Evolutionary conservation across 2,329 filamentous ascomycete species (phyloP).

Genomic region (Paracoccidioides lutzii): DNA sequence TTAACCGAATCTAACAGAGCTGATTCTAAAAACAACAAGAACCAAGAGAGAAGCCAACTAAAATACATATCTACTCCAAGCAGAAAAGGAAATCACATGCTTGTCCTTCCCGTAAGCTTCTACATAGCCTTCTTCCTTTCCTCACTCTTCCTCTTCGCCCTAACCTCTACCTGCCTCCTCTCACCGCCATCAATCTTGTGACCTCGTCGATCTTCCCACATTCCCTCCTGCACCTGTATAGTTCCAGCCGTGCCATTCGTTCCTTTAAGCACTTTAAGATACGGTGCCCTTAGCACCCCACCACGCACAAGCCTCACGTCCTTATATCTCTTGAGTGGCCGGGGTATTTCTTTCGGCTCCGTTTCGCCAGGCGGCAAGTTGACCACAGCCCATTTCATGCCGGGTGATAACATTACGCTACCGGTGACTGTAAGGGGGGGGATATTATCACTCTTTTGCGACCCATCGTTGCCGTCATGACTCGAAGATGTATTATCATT

Average conservation of each 20-base stretch:
- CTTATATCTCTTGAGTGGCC: constrained; percentile 41
- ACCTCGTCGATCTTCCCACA: constrained; percentile 83
- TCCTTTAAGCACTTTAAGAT: constrained; percentile 55
- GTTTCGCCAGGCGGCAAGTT: constrained; percentile 45
- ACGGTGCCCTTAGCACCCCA: constrained; percentile 61
- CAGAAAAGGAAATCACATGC: constrained; percentile 2
- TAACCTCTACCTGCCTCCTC: constrained; percentile 70
- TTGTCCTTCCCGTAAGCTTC: not conserved
- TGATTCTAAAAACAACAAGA: not conserved
- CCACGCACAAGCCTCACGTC: constrained; percentile 57
- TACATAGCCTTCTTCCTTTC: constrained; percentile 51
- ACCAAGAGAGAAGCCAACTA: not conserved
- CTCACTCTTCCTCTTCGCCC: constrained; percentile 70
- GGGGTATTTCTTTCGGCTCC: constrained; percentile 38
- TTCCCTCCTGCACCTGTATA: constrained; percentile 64
- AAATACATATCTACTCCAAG: not conserved
- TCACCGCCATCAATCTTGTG: constrained; percentile 95
- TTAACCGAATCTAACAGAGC: not conserved
- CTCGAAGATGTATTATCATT: not conserved
- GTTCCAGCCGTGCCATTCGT: constrained; percentile 46
- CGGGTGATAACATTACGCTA: constrained; percentile 39
- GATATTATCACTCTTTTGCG: not conserved
- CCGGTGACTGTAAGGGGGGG: constrained; percentile 13
- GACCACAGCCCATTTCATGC: constrained; percentile 45
- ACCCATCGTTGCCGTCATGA: not conserved